phyloP scores from a whole-genome alignment of 2,329 filamentous ascomycete genomes.

The Paecilomyces sp. region DNA sequence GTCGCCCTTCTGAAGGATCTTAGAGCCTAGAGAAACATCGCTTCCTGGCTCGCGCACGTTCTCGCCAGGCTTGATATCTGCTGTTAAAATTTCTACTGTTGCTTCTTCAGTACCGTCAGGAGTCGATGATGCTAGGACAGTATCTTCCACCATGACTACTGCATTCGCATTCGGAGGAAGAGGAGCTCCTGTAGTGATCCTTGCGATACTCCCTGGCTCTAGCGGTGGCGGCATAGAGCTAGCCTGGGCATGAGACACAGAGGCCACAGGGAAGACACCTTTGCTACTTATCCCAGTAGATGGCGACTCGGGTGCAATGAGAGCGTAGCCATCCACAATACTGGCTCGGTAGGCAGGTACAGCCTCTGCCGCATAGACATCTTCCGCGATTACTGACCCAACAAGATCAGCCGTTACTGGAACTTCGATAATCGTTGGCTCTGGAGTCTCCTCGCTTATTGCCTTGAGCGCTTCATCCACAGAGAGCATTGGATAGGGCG shows the following conservation, averaged over 20 bases:
- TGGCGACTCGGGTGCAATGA: slow-evolving; percentile 51
- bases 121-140: slow-evolving; percentile 65
- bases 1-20: slow-evolving; percentile 70
- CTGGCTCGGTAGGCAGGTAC: slow-evolving; percentile 93
- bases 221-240: slow-evolving; percentile 56
- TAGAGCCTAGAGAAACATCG: slow-evolving; percentile 64
- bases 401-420: slow-evolving; percentile 61
- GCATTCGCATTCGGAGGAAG: slow-evolving; percentile 81
- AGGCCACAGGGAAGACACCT: slow-evolving; percentile 77
- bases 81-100: slow-evolving; percentile 77
- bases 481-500: slow-evolving; percentile 85
- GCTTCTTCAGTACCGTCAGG: slow-evolving; percentile 78
- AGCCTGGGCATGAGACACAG: slow-evolving; percentile 77
- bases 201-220: slow-evolving; percentile 67
- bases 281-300: slow-evolving; percentile 55
- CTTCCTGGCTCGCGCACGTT: slow-evolving; percentile 90
- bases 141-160: slow-evolving; percentile 97
- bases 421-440: slow-evolving; percentile 48
- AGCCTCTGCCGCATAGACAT: slow-evolving; percentile 70
- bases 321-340: slow-evolving; percentile 93
- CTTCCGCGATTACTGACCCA: slow-evolving; percentile 72
- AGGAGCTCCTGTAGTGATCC: slow-evolving; percentile 92
- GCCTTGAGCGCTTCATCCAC: slow-evolving; percentile 72
- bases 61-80: slow-evolving; percentile 66
- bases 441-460: slow-evolving; percentile 67